phyloP scores from a whole-genome alignment of 371 early-diverging fungal species.

The Mucor sp. region DNA sequence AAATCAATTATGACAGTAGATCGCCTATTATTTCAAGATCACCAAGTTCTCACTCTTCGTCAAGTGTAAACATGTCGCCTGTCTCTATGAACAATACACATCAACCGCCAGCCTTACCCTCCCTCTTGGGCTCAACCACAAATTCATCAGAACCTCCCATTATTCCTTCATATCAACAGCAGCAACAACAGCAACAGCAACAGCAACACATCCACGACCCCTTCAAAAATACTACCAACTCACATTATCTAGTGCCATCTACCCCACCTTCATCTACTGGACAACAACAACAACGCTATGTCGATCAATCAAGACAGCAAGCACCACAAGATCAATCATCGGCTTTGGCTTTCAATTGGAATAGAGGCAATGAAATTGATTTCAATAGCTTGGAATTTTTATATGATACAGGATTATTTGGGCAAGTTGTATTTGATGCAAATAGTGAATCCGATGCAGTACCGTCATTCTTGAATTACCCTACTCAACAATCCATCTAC shows the following conservation, averaged over 20 bases:
- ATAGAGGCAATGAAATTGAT: constrained; percentile 30
- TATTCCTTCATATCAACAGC: not conserved
- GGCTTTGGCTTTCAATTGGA: constrained; percentile 5
- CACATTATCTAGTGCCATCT: constrained; percentile 4
- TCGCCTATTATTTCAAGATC: not conserved
- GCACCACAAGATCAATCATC: not conserved
- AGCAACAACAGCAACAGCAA: not conserved
- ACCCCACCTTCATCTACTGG: not conserved
- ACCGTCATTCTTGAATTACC: not conserved
- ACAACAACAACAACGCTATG: not conserved
- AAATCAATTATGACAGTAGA: not conserved
- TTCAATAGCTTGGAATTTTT: constrained; percentile 46
- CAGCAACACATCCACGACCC: not conserved
- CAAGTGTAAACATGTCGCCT: not conserved
- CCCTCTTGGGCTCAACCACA: not conserved
- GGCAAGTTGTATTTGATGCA: constrained; percentile 48
- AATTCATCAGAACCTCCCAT: not conserved
- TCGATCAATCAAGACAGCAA: not conserved
- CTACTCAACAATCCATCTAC: not conserved
- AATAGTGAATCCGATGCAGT: not conserved
- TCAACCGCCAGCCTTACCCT: constrained; percentile 6
- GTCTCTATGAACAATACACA: not conserved
- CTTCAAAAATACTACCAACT: not conserved
- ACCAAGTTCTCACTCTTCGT: constrained; percentile 8
- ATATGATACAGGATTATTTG: constrained; percentile 44